These are phyloP conservation scores for Beverwykella pulmonaria DNA, from an alignment of 495 filamentous ascomycete species.

Conservation along the genomic window DNA sequence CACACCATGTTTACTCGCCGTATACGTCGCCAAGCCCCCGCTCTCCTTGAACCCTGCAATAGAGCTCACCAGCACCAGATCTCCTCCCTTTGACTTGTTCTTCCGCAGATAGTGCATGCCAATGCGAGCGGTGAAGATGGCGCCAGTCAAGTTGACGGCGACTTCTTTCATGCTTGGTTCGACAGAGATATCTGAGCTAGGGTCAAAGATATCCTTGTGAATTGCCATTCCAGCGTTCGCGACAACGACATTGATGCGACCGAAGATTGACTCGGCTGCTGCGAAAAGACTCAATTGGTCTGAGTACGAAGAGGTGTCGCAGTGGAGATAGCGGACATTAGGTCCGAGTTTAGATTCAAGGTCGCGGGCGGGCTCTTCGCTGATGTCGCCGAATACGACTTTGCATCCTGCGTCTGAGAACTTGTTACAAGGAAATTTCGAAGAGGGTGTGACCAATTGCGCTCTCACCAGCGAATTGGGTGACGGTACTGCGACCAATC, in stretches of 20 bases:
- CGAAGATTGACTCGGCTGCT: conserved; percentile 36
- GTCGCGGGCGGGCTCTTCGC: conserved; percentile 33
- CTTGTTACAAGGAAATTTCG: background rate
- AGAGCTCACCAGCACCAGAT: conserved; percentile 45
- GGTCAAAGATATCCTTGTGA: conserved; percentile 43
- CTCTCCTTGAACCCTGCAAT: conserved; percentile 48
- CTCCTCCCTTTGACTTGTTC: conserved; percentile 35
- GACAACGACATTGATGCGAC: conserved; percentile 44
- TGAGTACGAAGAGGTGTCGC: conserved; percentile 46
- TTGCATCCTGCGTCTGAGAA: conserved; percentile 44
- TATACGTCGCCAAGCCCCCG: conserved; percentile 43
- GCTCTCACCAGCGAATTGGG: conserved; percentile 44
- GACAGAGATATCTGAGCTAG: conserved; percentile 37
- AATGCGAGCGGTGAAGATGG: conserved; percentile 43
- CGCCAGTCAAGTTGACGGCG: conserved; percentile 46
- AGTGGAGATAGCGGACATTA: conserved; percentile 41
- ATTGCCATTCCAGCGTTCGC: conserved; percentile 46
- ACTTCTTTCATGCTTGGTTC: conserved; percentile 44
- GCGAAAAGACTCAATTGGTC: conserved; percentile 44
- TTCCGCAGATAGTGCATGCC: conserved; percentile 45
- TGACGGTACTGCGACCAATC: conserved; percentile 44
- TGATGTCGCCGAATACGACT: conserved; percentile 47
- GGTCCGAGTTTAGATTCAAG: conserved; percentile 36
- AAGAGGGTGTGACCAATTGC: background rate
- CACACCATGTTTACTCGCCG: conserved; percentile 48